Evolutionary conservation across 2,329 filamentous ascomycete species (phyloP), one percentile per base, ranked within the genome.

Genomic region (Fusarium bactridioides): DNA sequence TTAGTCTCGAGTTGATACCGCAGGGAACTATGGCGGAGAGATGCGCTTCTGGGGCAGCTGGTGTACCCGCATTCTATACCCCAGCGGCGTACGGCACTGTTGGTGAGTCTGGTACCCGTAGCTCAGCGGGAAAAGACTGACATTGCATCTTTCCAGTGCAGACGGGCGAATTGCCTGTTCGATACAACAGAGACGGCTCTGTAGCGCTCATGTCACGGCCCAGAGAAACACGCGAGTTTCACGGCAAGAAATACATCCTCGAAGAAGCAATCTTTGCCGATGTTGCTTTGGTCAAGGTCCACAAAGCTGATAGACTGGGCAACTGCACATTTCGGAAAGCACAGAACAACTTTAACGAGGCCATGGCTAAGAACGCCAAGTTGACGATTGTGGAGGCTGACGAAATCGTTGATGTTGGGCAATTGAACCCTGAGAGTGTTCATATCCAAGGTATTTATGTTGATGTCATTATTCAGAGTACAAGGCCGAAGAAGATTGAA

Each of bases 31-130:
- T 97, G 55, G 94, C 94, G 10, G 94, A 97, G 84, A 88, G 94
- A 54, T 94, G 94, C 81, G 89, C 94, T 43, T 90, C 93, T 21
- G 94, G 94, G 61, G 94, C 94, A 67, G 93, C 93, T 72, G 94
- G 94, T 21, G 92, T 97, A 74, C 94, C 94, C 6, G 94, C 94
- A 21, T 97, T 97, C 83, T 97, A 93, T 84, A 97, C 95, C 0
- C 94, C 94, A 1, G 93, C 93, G 0, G 93, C 91, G 8, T 92
- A 93, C 72, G 92, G 93, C 58, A 96, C 93, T 4, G 92, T 96
- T n/a, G 41, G 61, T 65, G 5, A 47, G 67, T 57, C 5, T 29
- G 27, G 10, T 29, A 29, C 27, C 1, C 9, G 27, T 29, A 29
- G 27, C 27, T 29, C 27, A 10, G 27, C 27, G 27, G 27, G 27